Base-by-base conservation (phyloP, 2,329 filamentous ascomycete genomes). In the Raffaelea ambrosiae region DNA sequence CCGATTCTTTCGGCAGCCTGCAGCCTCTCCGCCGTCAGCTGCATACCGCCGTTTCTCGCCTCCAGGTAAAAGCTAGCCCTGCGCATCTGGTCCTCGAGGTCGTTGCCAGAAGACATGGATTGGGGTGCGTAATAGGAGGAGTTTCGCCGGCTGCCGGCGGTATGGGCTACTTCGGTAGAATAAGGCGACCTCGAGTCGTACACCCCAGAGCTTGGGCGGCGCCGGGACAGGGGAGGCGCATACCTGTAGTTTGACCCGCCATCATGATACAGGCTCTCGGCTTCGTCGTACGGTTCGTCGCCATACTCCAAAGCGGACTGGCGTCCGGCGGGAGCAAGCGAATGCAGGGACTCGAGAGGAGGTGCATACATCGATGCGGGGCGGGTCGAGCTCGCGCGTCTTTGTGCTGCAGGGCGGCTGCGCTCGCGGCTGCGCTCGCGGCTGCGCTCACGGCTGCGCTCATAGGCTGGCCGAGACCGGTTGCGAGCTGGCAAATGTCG, bases 1-100 rank as follows among this genome's bases (percentile, higher is more conserved):
- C 66, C 70, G 52, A 65, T 70, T 57, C 68, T 71, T 53, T 63
- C 69, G 23, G 68, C 74, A 58, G 69, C 76, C 53, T 68, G 72
- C 22, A 84, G 66, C 13, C 68, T 65, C 48, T 81, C 79, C 2
- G 72, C 73, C 3, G 80, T 83, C 48, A 83, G 61, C 47, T 73
- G 56, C 35, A 62, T 57, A 7, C 66, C 70, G 31, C 72, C 73
- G 39, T 59, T 67, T 5, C 76, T 66, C 4, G 73, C 68, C 18
- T 79, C 70, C 57, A 81, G 78, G 58, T 83, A 81, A 21, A 58
- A 61, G 19, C 64, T 55, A 26, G 73, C 73, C 50, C 64, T 58
- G 19, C 65, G 64, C 5, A 74, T 51, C 52, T 76, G 70, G 45
- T 64, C 60, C 71, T 63, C 40, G 65, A n/a, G n/a, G n/a, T n/a